Conservation (phyloP, 352 stramenopile genomes). For the Phytophthora idaei region DNA sequence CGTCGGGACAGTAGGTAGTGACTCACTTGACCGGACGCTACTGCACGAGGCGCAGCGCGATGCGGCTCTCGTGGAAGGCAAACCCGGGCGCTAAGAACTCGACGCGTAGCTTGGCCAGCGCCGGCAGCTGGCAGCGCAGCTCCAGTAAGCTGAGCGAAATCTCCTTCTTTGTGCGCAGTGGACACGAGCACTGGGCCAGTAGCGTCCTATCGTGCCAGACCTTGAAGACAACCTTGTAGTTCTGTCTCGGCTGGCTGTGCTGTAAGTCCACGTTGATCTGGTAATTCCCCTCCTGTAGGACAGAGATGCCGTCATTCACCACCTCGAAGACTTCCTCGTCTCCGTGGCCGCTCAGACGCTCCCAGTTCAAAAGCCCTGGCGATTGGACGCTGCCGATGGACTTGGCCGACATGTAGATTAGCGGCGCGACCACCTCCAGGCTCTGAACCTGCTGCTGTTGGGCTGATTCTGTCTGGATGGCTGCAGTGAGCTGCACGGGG, state of each 20-base stretch:
- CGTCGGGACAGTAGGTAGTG: background rate
- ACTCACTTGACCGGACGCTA: conserved; percentile 10
- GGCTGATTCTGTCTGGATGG: conserved; percentile 4
- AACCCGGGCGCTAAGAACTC: conserved; percentile 50
- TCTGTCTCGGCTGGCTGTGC: conserved; percentile 44
- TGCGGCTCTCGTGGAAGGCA: conserved; percentile 50
- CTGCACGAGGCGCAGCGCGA: conserved; percentile 42
- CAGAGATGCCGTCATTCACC: conserved; percentile 39
- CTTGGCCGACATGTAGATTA: conserved; percentile 45
- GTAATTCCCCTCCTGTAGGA: conserved; percentile 41
- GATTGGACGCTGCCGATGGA: conserved; percentile 46
- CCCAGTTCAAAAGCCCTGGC: conserved; percentile 46
- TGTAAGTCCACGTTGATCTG: conserved; percentile 53
- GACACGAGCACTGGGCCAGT: conserved; percentile 42
- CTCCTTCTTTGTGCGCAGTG: conserved; percentile 47
- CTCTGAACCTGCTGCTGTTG: background rate
- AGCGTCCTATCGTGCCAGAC: conserved; percentile 49
- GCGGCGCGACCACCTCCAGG: conserved; percentile 21
- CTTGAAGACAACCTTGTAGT: conserved; percentile 44
- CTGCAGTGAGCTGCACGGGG: background rate
- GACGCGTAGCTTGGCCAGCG: conserved; percentile 43
- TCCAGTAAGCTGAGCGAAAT: conserved; percentile 48
- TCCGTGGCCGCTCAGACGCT: conserved; percentile 32
- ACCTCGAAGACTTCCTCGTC: conserved; percentile 46
- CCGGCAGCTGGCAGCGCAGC: conserved; percentile 35